A percentile compares a stretch with the other conserved stretches of the same genome.
Conservation (phyloP, 768 basidiomycete species). For the Mycena rebaudengoi region DNA sequence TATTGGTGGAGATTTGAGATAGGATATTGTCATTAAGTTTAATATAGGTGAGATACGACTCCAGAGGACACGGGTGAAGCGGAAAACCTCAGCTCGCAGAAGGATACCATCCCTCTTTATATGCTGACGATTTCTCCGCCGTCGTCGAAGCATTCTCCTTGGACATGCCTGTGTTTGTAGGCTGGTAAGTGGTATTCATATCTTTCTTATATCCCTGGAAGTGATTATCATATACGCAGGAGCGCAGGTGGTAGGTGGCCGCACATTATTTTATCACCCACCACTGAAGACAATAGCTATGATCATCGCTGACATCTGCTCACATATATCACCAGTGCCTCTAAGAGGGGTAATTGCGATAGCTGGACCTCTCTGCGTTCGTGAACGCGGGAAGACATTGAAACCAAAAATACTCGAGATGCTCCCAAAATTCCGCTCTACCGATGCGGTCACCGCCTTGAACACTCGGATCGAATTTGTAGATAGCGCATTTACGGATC, state of each 20-base stretch:
- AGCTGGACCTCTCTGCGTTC: conserved; percentile 14
- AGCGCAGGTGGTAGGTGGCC: conserved; percentile 17
- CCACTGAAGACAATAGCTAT: not conserved
- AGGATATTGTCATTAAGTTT: not conserved
- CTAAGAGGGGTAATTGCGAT: conserved; percentile 19
- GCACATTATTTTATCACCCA: not conserved
- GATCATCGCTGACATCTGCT: conserved; percentile 19
- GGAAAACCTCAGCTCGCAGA: conserved; percentile 11
- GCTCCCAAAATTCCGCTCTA: not conserved
- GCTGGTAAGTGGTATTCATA: conserved; percentile 13
- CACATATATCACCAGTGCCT: conserved; percentile 23
- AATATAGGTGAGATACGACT: conserved; percentile 25
- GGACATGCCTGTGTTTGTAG: conserved; percentile 23
- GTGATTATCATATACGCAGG: not conserved
- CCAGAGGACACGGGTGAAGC: conserved; percentile 26
- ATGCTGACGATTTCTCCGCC: conserved; percentile 28
- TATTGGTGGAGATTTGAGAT: not conserved
- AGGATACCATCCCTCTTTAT: conserved; percentile 16
- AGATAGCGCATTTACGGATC: conserved; percentile 10
- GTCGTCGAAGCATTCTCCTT: conserved; percentile 14
- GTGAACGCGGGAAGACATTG: conserved; percentile 1
- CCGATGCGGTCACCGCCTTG: conserved; percentile 15
- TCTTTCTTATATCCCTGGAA: no score
- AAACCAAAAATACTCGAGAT: conserved; percentile 5
- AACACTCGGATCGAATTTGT: conserved; percentile 11